Evolutionary conservation across 495 filamentous ascomycete species (phyloP).

Genomic region (Aspergillus carlsbadensis): DNA sequence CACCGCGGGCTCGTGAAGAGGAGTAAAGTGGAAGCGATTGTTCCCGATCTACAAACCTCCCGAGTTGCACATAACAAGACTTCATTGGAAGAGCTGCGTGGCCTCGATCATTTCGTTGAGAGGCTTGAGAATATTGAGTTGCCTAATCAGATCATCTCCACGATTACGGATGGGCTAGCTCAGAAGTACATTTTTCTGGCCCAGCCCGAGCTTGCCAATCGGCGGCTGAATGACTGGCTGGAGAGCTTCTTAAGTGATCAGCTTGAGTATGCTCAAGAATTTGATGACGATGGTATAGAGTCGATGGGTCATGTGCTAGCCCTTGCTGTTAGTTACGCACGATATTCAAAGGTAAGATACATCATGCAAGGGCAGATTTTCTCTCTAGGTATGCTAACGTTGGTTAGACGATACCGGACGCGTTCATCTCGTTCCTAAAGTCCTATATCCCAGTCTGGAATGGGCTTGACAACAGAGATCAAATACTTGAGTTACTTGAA

Average conservation of each 20-base stretch:
- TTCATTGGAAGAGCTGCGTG: slow-evolving; percentile 76
- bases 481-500: slow-evolving; percentile 63
- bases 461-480: slow-evolving; percentile 56
- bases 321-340: slow-evolving; percentile 57
- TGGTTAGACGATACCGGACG: slow-evolving; percentile 57
- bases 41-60: slow-evolving; percentile 75
- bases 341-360: slow-evolving; percentile 59
- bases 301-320: slow-evolving; percentile 50
- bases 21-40: slow-evolving; percentile 45
- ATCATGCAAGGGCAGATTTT: background rate
- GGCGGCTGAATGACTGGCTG: slow-evolving; percentile 67
- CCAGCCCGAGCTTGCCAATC: slow-evolving; percentile 53
- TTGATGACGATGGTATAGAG: slow-evolving; percentile 48
- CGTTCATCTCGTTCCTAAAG: slow-evolving; percentile 62
- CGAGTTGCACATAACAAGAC: slow-evolving; percentile 51
- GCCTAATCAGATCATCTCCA: slow-evolving; percentile 77
- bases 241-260: slow-evolving; percentile 58
- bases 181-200: slow-evolving; percentile 72
- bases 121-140: slow-evolving; percentile 78
- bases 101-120: slow-evolving; percentile 66
- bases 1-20: slow-evolving; percentile 44
- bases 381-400: slow-evolving; percentile 17
- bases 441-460: slow-evolving; percentile 67
- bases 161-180: slow-evolving; percentile 70
- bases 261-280: slow-evolving; percentile 51